Evolutionary conservation across 108 stramenopile genomes (phyloP).

Genomic region (Cylindrotheca fusiformis): DNA sequence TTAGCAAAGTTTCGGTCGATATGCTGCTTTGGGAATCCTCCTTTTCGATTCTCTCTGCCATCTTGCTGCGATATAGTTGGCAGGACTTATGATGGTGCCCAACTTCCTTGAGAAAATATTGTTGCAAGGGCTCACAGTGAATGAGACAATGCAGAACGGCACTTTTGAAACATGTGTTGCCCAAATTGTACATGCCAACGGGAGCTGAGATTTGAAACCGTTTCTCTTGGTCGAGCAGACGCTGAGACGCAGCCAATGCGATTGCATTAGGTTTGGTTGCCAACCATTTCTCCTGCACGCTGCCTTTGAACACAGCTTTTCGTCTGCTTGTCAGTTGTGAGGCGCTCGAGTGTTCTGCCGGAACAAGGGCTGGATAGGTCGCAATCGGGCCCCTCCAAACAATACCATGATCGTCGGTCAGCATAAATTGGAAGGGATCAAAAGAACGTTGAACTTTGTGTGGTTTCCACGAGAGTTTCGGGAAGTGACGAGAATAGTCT

Average conservation of each 20-base stretch:
- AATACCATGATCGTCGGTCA: constrained; percentile 61
- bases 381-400: constrained; percentile 76
- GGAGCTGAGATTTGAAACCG: constrained; percentile 43
- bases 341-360: constrained; percentile 51
- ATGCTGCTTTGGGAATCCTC: background rate
- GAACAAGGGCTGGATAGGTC: constrained; percentile 62
- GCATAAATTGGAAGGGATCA: constrained; percentile 61
- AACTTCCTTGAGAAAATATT: constrained; percentile 52
- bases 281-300: constrained; percentile 15
- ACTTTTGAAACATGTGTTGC: constrained; percentile 88
- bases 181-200: constrained; percentile 87
- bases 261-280: constrained; percentile 14
- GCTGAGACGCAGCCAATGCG: constrained; percentile 17
- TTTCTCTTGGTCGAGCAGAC: constrained; percentile 14
- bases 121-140: constrained; percentile 62
- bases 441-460: constrained; percentile 61
- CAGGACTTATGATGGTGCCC: constrained; percentile 29
- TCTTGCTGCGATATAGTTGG: constrained; percentile 13
- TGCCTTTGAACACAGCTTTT: constrained; percentile 28
- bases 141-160: constrained; percentile 81
- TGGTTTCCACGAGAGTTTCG: constrained; percentile 57
- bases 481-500: constrained; percentile 45
- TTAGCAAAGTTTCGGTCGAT: background rate
- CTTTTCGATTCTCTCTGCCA: background rate
- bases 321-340: constrained; percentile 42